These are phyloP conservation scores for Phialophora expanda DNA, from an alignment of 2,329 filamentous ascomycete genomes.

Conservation along the genomic window DNA sequence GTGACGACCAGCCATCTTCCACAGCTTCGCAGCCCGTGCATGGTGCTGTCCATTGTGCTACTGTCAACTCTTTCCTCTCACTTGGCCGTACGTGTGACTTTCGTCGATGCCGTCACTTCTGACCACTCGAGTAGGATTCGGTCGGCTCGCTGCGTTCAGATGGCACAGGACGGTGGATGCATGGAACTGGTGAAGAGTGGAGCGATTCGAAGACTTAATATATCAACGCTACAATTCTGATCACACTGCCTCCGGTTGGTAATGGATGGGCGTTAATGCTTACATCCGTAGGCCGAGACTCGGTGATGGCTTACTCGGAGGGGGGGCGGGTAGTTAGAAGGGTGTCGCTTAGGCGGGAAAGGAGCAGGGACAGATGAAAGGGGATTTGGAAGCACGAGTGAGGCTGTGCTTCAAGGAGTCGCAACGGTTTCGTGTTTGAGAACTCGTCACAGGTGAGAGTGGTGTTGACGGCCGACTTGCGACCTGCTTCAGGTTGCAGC, in stretches of 20 bases:
- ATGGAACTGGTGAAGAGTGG: background rate
- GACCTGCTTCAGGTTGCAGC: constrained; percentile 5
- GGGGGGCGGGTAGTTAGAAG: background rate
- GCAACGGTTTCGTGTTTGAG: constrained; percentile 28
- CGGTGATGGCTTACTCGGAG: background rate
- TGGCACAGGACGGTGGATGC: background rate
- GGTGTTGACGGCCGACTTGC: background rate
- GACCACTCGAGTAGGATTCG: constrained; percentile 5
- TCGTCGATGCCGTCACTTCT: constrained; percentile 6
- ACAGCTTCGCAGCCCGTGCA: constrained; percentile 1
- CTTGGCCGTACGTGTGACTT: background rate
- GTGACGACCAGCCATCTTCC: constrained; percentile 21
- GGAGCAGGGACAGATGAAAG: background rate
- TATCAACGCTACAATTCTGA: constrained; percentile 7
- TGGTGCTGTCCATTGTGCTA: constrained; percentile 8
- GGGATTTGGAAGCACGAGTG: constrained; percentile 29
- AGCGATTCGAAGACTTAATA: constrained; percentile 1
- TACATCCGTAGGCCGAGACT: constrained; percentile 19
- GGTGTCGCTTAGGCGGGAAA: background rate
- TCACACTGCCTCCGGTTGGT: constrained; percentile 4
- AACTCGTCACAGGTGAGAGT: constrained; percentile 19
- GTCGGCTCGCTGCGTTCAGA: constrained; percentile 3
- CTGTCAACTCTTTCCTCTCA: constrained; percentile 5
- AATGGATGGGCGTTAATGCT: constrained; percentile 18
- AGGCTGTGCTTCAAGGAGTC: constrained; percentile 25